These are phyloP conservation scores for Kurtzmaniella natalensis DNA, from an alignment of 1,139 yeast species.

Conservation along the genomic window DNA sequence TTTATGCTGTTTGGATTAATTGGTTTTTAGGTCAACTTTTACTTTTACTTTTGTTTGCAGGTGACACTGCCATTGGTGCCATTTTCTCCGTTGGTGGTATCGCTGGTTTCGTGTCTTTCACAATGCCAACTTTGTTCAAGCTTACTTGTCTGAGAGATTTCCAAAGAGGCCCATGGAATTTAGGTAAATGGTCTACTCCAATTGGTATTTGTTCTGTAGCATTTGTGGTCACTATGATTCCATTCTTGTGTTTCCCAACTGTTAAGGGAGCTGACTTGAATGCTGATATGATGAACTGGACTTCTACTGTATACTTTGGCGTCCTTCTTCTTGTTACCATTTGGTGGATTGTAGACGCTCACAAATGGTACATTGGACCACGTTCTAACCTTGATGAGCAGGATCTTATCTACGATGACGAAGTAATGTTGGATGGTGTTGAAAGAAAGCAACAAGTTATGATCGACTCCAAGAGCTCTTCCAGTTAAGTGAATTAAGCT, in stretches of 20 bases:
- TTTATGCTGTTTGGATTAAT: constrained; percentile 67
- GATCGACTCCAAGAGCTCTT: neutral
- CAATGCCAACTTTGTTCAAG: constrained; percentile 62
- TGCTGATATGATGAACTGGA: constrained; percentile 63
- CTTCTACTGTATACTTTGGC: constrained; percentile 63
- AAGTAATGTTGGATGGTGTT: constrained; percentile 6
- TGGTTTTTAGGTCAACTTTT: constrained; percentile 53
- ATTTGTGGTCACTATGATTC: constrained; percentile 58
- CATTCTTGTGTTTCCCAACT: constrained; percentile 64
- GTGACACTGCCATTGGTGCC: constrained; percentile 67
- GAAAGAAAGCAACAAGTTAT: constrained; percentile 2
- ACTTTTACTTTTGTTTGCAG: constrained; percentile 60
- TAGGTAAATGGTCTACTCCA: constrained; percentile 52
- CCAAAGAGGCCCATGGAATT: constrained; percentile 66
- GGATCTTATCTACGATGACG: constrained; percentile 18
- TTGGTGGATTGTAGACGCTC: constrained; percentile 58
- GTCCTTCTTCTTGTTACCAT: constrained; percentile 49
- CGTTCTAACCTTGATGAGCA: constrained; percentile 49
- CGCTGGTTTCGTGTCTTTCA: constrained; percentile 66
- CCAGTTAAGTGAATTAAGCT: too few relatives aligned
- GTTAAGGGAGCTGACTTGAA: constrained; percentile 45
- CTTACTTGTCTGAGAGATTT: constrained; percentile 55
- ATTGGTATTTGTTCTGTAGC: constrained; percentile 39
- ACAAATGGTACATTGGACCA: constrained; percentile 67
- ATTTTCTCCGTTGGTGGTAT: constrained; percentile 76